phyloP scores from a whole-genome alignment of 768 basidiomycete species.

The Gloeopeniophorella convolvens region DNA sequence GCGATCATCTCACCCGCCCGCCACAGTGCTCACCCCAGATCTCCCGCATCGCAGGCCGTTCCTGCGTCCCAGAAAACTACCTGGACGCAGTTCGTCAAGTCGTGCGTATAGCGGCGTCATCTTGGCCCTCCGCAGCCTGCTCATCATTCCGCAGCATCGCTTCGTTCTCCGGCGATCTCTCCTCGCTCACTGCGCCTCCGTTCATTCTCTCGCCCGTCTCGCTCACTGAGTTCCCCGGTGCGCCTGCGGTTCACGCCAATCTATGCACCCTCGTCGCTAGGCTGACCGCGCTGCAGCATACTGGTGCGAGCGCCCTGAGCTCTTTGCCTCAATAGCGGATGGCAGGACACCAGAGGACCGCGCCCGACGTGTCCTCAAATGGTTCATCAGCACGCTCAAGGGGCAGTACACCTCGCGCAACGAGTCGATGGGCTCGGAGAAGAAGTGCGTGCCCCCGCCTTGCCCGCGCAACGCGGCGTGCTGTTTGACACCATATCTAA shows the following conservation, averaged over 20 bases:
- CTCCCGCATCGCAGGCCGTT: conserved; percentile 43
- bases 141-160: conserved; percentile 49
- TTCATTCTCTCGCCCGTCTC: conserved; percentile 92
- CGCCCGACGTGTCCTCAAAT: conserved; percentile 75
- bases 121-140: conserved; percentile 13
- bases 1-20: neutral
- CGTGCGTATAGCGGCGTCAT: conserved; percentile 42
- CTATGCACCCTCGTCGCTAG: conserved; percentile 4
- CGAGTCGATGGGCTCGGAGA: conserved; percentile 94
- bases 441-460: conserved; percentile 60
- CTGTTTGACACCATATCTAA: conserved; percentile 14
- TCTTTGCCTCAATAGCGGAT: conserved; percentile 83
- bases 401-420: conserved; percentile 94
- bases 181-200: conserved; percentile 75
- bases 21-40: neutral
- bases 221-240: conserved; percentile 87
- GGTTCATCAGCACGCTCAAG: conserved; percentile 96
- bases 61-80: conserved; percentile 77
- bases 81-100: conserved; percentile 90
- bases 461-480: neutral
- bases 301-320: conserved; percentile 92
- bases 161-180: conserved; percentile 83
- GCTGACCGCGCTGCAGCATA: conserved; percentile 50
- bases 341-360: conserved; percentile 69
- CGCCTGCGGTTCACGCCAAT: conserved; percentile 23